Conservation (phyloP, 176 grass and related monocot species). For the barley (Hordeum vulgare) region MorexV3_pseudomolecules_assembly NC_058519.1:511954745-511955244, state of each 20-base stretch:
- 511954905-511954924: not conserved
- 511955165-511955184: too few species aligned
- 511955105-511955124: too few species aligned
- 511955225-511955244: too few species aligned
- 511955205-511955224: too few species aligned
- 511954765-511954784: slow-evolving; percentile 30
- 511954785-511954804: not conserved
- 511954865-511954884: slow-evolving; percentile 15
- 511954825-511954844: slow-evolving; percentile 20
- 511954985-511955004: not conserved
- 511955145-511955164: too few species aligned
- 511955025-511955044: too few species aligned
- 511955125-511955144: too few species aligned
- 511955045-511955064: too few species aligned
- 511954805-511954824: not conserved
- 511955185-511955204: too few species aligned
- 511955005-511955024: not conserved
- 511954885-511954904: not conserved
- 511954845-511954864: not conserved
- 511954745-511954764: not conserved
- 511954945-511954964: not conserved
- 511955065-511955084: too few species aligned
- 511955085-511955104: too few species aligned
- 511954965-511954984: not conserved
- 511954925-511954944: not conserved